Base-by-base conservation (phyloP, 768 basidiomycete genomes). In the Lactarius pseudohatsudake region DNA sequence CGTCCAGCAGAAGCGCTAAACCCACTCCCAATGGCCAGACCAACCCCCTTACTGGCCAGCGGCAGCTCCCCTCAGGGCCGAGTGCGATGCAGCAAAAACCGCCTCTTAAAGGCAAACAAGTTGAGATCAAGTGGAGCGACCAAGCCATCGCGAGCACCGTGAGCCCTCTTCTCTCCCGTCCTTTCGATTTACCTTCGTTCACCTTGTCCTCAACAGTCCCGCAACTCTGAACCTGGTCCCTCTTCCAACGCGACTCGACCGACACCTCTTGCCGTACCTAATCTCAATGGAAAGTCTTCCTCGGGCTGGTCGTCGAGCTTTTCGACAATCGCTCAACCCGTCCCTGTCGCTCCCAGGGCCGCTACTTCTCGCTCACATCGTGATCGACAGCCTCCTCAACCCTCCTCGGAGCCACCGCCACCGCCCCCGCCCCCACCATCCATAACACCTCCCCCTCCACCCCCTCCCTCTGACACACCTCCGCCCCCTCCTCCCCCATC, bases 11-110 rank as follows among this genome's bases (percentile, higher is more conserved):
- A 64, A 70, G 77, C 53, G 75, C 80, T 59, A 85, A 85, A 72
- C 74, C 78, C 58, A 74, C 79, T 57, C 72, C 78, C 65, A 84
- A 85, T 65, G 84, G 82, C 16, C 76, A 79, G 63, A 64, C 70
- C 32, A 68, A 73, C 72, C 65, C 74, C 72, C 67, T 72, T 70
- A 60, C 74, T 63, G 70, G 72, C 34, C 69, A 74, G 50, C 68
- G 61, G 36, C 58, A 71, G 66, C 64, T 75, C 68, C 75, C 78
- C 26, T 73, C 75, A 38, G 73, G 75, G n/a, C 75, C 77, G 30
- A 73, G 74, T 61, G 72, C 72, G 32, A 41, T 69, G 65, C 70
- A 68, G 54, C 69, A 62, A 62, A 74, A 75, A 71, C 71, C 69
- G 61, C 62, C 75, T 57, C 76, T 77, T 71, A 81, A 81, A 71